phyloP scores from a whole-genome alignment of 2,329 filamentous ascomycete genomes.

The Incumbomyces lentus region DNA sequence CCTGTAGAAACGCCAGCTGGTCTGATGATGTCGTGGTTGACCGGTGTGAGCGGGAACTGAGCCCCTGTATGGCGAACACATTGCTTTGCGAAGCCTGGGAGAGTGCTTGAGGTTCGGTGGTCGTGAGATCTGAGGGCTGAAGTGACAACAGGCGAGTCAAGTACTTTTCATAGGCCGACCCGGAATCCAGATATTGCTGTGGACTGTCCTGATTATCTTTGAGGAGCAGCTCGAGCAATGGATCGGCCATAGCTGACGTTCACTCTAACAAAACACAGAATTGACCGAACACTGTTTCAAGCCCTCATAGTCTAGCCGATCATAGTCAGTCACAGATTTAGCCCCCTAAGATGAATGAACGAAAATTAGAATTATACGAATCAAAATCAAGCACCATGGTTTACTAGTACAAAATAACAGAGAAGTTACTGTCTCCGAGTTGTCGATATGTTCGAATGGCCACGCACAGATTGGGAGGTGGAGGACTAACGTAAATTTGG shows the following conservation, averaged over 20 bases:
- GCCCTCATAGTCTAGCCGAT: no score
- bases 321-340: no score
- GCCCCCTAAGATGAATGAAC: no score
- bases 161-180: constrained; percentile 48
- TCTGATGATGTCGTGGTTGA: constrained; percentile 70
- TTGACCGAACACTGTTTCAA: no score
- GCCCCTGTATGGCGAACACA: constrained; percentile 70
- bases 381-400: no score
- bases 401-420: no score
- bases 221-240: constrained; percentile 62
- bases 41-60: constrained; percentile 83
- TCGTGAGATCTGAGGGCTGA: constrained; percentile 59
- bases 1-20: constrained; percentile 61
- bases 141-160: constrained; percentile 68
- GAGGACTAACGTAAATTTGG: no score
- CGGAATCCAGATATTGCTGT: constrained; percentile 25
- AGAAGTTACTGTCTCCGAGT: no score
- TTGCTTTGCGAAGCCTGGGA: constrained; percentile 70
- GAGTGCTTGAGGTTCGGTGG: constrained; percentile 68
- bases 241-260: constrained; percentile 48
- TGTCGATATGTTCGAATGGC: no score
- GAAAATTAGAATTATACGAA: no score
- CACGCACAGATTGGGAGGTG: no score
- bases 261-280: no score
- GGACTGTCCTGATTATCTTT: constrained; percentile 43